Percentiles rank a stretch among this genome's conserved stretches.
Conservation (phyloP, 208 protist species). For the Sergeia podlipaevii region DNA sequence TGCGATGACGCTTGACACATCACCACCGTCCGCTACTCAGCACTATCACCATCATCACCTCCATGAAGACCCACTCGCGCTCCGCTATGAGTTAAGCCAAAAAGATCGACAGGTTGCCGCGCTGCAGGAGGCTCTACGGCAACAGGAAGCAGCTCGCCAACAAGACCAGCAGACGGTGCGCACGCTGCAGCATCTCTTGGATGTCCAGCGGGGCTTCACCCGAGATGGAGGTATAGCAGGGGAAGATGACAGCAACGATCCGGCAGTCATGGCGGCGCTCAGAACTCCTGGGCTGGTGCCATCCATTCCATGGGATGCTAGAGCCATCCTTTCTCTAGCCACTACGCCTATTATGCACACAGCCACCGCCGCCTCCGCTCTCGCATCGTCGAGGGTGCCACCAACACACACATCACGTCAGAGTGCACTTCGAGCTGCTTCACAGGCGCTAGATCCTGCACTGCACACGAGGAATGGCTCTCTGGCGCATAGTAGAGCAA, state of each 20-base stretch:
- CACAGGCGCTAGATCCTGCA: no score
- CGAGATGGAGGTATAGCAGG: background rate
- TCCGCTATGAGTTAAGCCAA: constrained; percentile 20
- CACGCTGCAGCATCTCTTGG: constrained; percentile 21
- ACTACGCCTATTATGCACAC: no score
- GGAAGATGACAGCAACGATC: background rate
- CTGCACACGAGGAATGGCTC: no score
- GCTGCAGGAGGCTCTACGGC: constrained; percentile 26
- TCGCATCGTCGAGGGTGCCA: no score
- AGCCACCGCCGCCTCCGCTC: no score
- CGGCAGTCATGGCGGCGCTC: constrained; percentile 2
- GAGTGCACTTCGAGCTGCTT: no score
- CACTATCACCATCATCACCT: background rate
- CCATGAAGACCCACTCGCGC: constrained; percentile 19
- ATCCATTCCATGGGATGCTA: background rate
- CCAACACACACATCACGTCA: no score
- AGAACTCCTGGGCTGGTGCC: background rate
- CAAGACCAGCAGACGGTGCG: constrained; percentile 23
- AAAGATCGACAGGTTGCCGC: constrained; percentile 22
- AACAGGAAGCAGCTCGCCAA: constrained; percentile 13
- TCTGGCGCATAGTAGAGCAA: no score
- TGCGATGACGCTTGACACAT: no score
- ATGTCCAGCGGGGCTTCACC: constrained; percentile 24
- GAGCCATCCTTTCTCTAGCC: background rate
- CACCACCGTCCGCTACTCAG: background rate